These are phyloP conservation scores for Calocybe gangraenosa DNA, from an alignment of 768 basidiomycete genomes.

Conservation along the genomic window DNA sequence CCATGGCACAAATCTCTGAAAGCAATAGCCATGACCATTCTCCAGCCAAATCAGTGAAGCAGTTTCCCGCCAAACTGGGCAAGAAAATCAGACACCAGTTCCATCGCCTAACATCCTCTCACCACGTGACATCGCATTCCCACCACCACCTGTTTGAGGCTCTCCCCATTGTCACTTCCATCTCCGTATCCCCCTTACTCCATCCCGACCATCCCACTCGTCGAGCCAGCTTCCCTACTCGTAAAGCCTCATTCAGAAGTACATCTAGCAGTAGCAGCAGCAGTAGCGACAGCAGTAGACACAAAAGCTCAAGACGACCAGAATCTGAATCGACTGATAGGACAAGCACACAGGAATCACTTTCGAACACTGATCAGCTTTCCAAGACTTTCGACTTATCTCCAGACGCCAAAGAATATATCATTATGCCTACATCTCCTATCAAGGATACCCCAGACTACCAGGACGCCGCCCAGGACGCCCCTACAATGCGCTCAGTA, in stretches of 20 bases:
- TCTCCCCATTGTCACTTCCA: slow-evolving; percentile 22
- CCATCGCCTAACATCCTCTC: slow-evolving; percentile 7
- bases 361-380: not conserved
- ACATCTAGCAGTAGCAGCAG: slow-evolving; percentile 15
- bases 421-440: not conserved
- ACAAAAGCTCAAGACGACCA: no score
- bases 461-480: not conserved
- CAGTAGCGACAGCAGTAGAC: not conserved
- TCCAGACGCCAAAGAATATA: not conserved
- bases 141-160: slow-evolving; percentile 16
- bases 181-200: slow-evolving; percentile 35
- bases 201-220: slow-evolving; percentile 26
- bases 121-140: slow-evolving; percentile 21
- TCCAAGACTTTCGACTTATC: slow-evolving; percentile 10
- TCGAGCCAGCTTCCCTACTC: slow-evolving; percentile 14
- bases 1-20: slow-evolving; percentile 4
- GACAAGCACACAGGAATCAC: slow-evolving; percentile 11
- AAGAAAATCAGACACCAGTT: slow-evolving; percentile 20
- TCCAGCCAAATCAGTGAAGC: slow-evolving; percentile 15
- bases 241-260: slow-evolving; percentile 14
- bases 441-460: not conserved
- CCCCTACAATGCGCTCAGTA: no score
- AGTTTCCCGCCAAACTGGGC: no score
- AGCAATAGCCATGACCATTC: slow-evolving; percentile 2
- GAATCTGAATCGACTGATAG: not conserved